Evolutionary conservation across 148 eudicot species (phyloP).

Genomic region (Vaccinium darrowii): DNA sequence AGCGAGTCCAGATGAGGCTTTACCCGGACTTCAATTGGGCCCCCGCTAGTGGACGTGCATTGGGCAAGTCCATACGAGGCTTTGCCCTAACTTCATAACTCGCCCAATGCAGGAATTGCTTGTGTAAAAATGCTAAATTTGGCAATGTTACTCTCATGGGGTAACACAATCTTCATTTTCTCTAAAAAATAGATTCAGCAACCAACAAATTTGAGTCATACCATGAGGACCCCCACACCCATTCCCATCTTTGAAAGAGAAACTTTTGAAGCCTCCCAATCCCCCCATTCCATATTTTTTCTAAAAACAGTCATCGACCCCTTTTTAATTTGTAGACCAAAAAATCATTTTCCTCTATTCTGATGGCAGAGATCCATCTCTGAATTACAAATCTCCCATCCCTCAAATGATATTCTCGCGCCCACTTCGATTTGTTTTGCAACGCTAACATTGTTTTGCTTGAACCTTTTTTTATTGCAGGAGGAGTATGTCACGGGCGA

Average conservation of each 20-base stretch:
- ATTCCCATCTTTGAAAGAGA: not conserved
- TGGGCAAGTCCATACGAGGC: no score
- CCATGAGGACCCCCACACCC: not conserved
- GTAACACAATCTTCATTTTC: not conserved
- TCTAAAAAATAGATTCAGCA: not conserved
- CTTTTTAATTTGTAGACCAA: not conserved
- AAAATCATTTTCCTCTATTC: not conserved
- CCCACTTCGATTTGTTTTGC: not conserved
- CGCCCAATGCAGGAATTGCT: not conserved
- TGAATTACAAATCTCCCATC: not conserved
- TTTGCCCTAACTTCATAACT: not conserved
- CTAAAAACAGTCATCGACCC: not conserved
- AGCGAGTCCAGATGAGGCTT: no score
- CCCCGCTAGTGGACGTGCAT: no score
- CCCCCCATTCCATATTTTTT: not conserved
- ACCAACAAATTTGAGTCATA: not conserved
- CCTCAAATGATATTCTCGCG: not conserved
- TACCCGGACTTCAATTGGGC: no score
- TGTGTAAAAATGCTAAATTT: not conserved
- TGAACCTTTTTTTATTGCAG: constrained; percentile 28
- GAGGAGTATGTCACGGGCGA: constrained; percentile 57
- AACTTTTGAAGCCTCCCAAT: not conserved
- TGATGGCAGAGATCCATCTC: not conserved
- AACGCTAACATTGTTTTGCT: not conserved
- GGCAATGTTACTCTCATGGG: not conserved